These are phyloP conservation scores for Megacollybia marginata DNA, from an alignment of 768 basidiomycete genomes.

Conservation along the genomic window DNA sequence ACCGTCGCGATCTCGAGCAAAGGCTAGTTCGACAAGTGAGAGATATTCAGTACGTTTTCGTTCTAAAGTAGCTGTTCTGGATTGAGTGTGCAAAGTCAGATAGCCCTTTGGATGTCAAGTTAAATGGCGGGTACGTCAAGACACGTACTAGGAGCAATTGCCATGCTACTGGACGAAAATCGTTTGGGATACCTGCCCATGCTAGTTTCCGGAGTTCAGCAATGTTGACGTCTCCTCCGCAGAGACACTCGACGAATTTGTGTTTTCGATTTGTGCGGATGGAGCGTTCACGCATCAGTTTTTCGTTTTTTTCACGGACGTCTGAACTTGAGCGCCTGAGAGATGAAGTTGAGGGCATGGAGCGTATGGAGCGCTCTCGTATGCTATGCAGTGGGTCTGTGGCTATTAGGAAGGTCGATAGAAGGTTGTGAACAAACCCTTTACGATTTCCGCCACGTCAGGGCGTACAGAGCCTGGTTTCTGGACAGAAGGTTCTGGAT, in stretches of 20 bases:
- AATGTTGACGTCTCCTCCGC: constrained; percentile 73
- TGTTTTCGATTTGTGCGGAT: constrained; percentile 71
- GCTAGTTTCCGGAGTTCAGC: constrained; percentile 83
- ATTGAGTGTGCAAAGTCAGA: constrained; percentile 73
- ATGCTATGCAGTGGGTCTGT: constrained; percentile 57
- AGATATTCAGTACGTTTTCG: constrained; percentile 91
- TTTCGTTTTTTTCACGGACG: constrained; percentile 37
- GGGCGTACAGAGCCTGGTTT: constrained; percentile 44
- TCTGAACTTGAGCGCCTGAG: constrained; percentile 12
- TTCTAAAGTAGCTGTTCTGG: constrained; percentile 69
- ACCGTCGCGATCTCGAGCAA: constrained; percentile 76
- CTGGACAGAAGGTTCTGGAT: constrained; percentile 36
- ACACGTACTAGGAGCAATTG: constrained; percentile 79
- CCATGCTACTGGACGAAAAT: constrained; percentile 90
- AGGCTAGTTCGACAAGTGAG: constrained; percentile 83
- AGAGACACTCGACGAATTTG: constrained; percentile 78
- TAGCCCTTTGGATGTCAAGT: constrained; percentile 58
- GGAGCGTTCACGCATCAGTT: constrained; percentile 64
- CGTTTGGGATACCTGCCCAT: constrained; percentile 89
- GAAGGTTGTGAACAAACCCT: constrained; percentile 41
- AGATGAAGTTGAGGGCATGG: constrained; percentile 16
- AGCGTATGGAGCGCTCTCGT: constrained; percentile 29
- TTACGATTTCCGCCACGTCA: constrained; percentile 70
- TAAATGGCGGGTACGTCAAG: constrained; percentile 3
- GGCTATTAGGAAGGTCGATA: not conserved